Conservation (phyloP, 1,139 yeast genomes). For the Casaregolazyma lundiana region DNA sequence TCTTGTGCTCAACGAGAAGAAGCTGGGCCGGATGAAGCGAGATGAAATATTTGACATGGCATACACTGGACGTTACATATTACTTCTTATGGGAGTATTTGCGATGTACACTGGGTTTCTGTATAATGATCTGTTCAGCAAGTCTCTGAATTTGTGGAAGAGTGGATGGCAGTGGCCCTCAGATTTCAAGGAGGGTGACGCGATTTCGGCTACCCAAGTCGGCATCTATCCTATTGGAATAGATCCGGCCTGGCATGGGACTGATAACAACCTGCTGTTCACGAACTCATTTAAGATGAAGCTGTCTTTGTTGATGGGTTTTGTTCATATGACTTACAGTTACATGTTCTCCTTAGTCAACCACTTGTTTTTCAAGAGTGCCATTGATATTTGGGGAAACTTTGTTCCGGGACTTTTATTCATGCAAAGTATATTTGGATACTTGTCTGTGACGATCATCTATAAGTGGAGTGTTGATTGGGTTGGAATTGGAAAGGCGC, state of each 20-base stretch:
- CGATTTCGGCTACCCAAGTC: conserved; percentile 55
- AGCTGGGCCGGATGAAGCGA: conserved; percentile 61
- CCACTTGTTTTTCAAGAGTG: conserved; percentile 64
- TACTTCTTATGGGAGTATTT: conserved; percentile 85
- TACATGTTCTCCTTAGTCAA: conserved; percentile 80
- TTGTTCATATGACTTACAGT: conserved; percentile 89
- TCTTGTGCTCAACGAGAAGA: conserved; percentile 64
- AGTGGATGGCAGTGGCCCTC: conserved; percentile 95
- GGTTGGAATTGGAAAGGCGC: conserved; percentile 66
- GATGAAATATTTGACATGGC: conserved; percentile 98
- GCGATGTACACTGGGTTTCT: conserved; percentile 91
- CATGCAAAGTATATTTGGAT: conserved; percentile 96
- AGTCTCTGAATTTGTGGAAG: conserved; percentile 76
- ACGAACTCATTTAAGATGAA: conserved; percentile 97
- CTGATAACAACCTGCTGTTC: conserved; percentile 85
- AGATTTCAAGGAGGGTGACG: conserved; percentile 56
- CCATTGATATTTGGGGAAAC: conserved; percentile 85
- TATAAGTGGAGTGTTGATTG: conserved; percentile 96
- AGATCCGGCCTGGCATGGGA: conserved; percentile 96
- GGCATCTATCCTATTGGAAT: conserved; percentile 82
- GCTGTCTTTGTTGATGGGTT: conserved; percentile 90
- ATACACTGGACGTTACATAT: conserved; percentile 81
- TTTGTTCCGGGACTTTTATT: conserved; percentile 90
- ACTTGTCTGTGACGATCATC: conserved; percentile 72
- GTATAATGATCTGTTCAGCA: conserved; percentile 90